A percentile compares a stretch with the other conserved stretches of the same genome.
Conservation (phyloP, 2,329 filamentous ascomycete species). For the Pseudopyrenochaeta lycopersici region DNA sequence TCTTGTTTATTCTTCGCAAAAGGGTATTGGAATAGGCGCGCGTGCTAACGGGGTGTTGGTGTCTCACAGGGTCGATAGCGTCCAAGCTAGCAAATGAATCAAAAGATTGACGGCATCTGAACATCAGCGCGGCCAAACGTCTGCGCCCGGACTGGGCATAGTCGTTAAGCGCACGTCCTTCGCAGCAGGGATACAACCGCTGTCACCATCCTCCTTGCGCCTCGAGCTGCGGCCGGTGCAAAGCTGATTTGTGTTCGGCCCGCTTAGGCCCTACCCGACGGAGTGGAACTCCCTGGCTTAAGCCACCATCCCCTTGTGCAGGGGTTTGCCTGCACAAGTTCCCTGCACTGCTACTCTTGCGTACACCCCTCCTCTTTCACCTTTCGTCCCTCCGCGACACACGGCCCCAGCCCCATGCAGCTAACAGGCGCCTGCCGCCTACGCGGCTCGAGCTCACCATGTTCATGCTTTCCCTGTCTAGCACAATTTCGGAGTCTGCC, state of each 20-base stretch:
- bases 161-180: conserved; percentile 19
- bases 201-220: conserved; percentile 34
- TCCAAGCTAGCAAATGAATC: conserved; percentile 24
- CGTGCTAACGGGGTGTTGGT: conserved; percentile 25
- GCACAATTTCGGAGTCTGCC: conserved; percentile 50
- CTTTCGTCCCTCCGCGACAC: conserved; percentile 33
- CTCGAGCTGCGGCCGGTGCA: conserved; percentile 36
- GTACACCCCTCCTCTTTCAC: conserved; percentile 19
- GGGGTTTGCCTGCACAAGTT: conserved; percentile 23
- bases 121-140: conserved; percentile 20
- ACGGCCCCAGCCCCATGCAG: conserved; percentile 39
- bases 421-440: conserved; percentile 48
- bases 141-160: conserved; percentile 6
- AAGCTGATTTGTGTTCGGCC: conserved; percentile 44
- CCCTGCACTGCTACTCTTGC: conserved; percentile 22
- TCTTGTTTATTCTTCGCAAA: conserved; percentile 15
- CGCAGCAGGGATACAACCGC: conserved; percentile 25
- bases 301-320: conserved; percentile 28
- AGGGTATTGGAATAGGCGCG: conserved; percentile 20
- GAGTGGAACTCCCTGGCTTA: conserved; percentile 31
- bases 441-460: conserved; percentile 40
- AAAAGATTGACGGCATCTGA: conserved; percentile 17
- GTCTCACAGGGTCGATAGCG: conserved; percentile 25
- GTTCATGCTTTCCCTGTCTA: conserved; percentile 35
- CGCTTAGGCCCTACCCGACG: conserved; percentile 45